Conservation (phyloP, 495 filamentous ascomycete genomes). For the Penicillium crystallinum region DNA sequence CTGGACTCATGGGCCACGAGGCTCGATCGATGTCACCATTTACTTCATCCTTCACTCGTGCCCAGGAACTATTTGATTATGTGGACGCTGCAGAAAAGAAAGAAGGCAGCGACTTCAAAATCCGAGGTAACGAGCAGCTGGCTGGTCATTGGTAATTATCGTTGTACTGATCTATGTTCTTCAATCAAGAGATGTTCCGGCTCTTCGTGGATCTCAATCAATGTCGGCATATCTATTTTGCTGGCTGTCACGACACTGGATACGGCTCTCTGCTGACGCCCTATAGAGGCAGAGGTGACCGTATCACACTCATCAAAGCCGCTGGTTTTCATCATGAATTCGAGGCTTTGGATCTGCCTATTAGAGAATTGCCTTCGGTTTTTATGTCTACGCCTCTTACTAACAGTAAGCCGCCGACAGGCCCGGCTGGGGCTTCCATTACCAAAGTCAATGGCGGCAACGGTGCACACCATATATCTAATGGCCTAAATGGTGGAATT, state of each 20-base stretch:
- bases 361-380: conserved; percentile 41
- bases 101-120: conserved; percentile 56
- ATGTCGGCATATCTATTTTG: conserved; percentile 64
- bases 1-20: conserved; percentile 44
- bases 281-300: conserved; percentile 38
- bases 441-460: conserved; percentile 8
- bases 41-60: conserved; percentile 53
- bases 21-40: conserved; percentile 51
- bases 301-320: conserved; percentile 51
- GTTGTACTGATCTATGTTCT: conserved; percentile 1
- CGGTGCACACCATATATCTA: not conserved
- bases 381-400: conserved; percentile 36
- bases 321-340: conserved; percentile 36
- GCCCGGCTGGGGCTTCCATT: conserved; percentile 6
- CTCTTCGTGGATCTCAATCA: conserved; percentile 54
- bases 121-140: conserved; percentile 42
- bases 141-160: not conserved
- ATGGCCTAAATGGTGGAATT: conserved; percentile 3
- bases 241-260: conserved; percentile 56
- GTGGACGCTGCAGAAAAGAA: conserved; percentile 58
- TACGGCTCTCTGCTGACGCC: conserved; percentile 54
- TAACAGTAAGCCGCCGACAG: conserved; percentile 13
- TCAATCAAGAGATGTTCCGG: conserved; percentile 46
- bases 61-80: conserved; percentile 55
- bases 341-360: conserved; percentile 29